Base-by-base conservation (phyloP, 176 grass and related monocot genomes). In the Lolium multiflorum region DNA sequence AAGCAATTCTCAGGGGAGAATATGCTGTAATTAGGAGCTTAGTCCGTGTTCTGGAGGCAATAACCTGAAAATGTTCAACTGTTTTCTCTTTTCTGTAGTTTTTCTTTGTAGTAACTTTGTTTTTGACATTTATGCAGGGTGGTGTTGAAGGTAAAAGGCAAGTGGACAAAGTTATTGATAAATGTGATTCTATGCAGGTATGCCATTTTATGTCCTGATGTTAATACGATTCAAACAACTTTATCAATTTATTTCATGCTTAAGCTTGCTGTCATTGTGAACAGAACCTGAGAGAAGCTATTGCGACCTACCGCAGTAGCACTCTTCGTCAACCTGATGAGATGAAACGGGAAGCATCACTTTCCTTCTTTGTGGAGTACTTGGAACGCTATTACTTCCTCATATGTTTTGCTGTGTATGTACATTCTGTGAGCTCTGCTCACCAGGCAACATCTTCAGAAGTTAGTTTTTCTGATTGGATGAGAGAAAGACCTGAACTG, bases 371-470 rank as follows among this genome's bases (percentile, higher is more conserved):
- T 73, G 94, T 98, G 66, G 97, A 98, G 76, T 98, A 98, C 81
- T 93, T 98, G 90, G 97, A 98, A 76, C 94, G 97, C n/a, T 98
- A 98, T 88, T 98, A 98, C 89, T 98, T 98, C 83, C 92, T 98
- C 48, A 98, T 98, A 91, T 98, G 97, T 77, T 98, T 98, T 92
- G 93, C 97, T 71, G 92, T 98, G 50, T 98, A 96, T 84, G 75
- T 98, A 81, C 94, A 96, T 86, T 92, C 91, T 7, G 91, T 94
- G 81, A 91, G 86, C 83, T 87, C 93, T 82, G 88, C 90, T 82
- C 86, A 89, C 59, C 88, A 75, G 39, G 84, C 92, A 51, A 76
- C 75, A 80, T 92, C 89, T 43, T 91, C 83, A 41, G 88, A 89
- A 91, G 85, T 89, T 89, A 94, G 77, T 84, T 98, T 98, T 88